Evolutionary conservation across 2,329 filamentous ascomycete genomes (phyloP), one percentile per base, ranked within the genome.

Genomic region (Acephala macrosclerotiorum): DNA sequence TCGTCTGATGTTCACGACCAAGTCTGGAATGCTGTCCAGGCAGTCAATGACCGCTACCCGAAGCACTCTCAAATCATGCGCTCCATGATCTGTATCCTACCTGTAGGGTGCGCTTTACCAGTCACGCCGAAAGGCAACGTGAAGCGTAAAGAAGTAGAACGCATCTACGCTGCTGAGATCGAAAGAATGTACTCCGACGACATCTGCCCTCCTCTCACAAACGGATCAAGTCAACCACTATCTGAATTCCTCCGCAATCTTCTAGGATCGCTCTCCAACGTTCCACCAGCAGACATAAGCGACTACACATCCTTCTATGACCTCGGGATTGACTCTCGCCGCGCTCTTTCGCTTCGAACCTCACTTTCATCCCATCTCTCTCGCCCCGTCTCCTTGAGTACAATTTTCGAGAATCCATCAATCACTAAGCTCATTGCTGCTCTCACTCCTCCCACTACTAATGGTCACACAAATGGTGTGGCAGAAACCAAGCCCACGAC

Each of bases 121-220:
- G 70, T 76, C 3, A 76, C 74, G 5, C 75, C 74, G 14, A 77
- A 77, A 65, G 74, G 74, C 7, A 77, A 76, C 26, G 72, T 77
- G 7, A 74, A 71, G 47, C 65, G 75, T 14, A 76, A 77, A 61
- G 74, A 75, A 65, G 74, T 71, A 25, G 70, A 71, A 58, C 59
- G 60, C 11, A 58, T 71, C 2, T 77, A 74, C 55, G 63, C 71
- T 1, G 20, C 61, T n/a, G 68, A 72, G 8, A 71, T 76, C n/a
- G 66, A 70, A 3, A 26, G 40, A 22, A 64, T 75, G 1, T 75
- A 73, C 60, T 63, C 65, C 26, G 62, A 66, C 18, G 9, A 51
- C 7, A 14, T 58, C 36, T 36, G 56, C 57, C 12, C 16, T 22
- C 4, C 45, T 38, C 33, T 33, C 26, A 11, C n/a, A 22, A 6